Percentiles rank a stretch among this genome's conserved stretches.
Evolutionary conservation across 192 early-diverging fungal species (phyloP).

Genomic region (Coemansia sp.): DNA sequence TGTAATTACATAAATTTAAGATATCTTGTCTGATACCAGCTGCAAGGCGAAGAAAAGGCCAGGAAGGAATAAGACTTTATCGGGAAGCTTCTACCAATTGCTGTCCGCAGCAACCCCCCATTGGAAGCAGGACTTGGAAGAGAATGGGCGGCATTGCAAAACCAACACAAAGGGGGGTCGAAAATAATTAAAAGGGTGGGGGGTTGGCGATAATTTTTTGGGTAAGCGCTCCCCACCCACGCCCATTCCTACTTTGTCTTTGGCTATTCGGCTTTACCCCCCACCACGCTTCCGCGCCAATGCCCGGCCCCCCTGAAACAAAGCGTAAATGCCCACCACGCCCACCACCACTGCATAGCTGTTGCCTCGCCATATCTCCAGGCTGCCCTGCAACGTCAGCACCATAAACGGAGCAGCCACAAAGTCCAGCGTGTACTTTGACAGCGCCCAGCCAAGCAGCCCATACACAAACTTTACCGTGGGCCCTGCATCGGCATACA

Average conservation of each 20-base stretch:
- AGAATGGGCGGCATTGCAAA: too few relatives aligned
- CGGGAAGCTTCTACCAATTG: too few relatives aligned
- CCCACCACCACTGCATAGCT: conserved; percentile 64
- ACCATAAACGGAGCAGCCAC: conserved; percentile 68
- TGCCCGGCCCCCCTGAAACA: conserved; percentile 31
- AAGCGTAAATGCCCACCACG: conserved; percentile 42
- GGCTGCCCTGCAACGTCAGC: conserved; percentile 55
- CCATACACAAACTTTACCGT: conserved; percentile 63
- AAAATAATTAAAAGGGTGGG: conserved; percentile 4
- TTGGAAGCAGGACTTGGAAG: too few relatives aligned
- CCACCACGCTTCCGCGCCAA: conserved; percentile 8
- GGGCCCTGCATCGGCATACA: neutral
- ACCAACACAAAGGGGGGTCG: too few relatives aligned
- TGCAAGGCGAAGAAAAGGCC: too few relatives aligned
- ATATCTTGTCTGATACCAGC: too few relatives aligned
- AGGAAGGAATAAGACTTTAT: too few relatives aligned
- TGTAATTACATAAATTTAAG: neutral
- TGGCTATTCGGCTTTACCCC: neutral
- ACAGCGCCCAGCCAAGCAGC: conserved; percentile 63
- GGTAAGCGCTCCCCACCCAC: too few relatives aligned
- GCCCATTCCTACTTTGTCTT: too few relatives aligned
- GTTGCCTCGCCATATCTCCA: conserved; percentile 61
- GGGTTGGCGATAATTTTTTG: neutral
- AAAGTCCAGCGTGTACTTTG: conserved; percentile 68
- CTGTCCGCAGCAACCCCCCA: too few relatives aligned